Conservation (phyloP, 257 asterid species). For the Solanum sejunctum region DNA sequence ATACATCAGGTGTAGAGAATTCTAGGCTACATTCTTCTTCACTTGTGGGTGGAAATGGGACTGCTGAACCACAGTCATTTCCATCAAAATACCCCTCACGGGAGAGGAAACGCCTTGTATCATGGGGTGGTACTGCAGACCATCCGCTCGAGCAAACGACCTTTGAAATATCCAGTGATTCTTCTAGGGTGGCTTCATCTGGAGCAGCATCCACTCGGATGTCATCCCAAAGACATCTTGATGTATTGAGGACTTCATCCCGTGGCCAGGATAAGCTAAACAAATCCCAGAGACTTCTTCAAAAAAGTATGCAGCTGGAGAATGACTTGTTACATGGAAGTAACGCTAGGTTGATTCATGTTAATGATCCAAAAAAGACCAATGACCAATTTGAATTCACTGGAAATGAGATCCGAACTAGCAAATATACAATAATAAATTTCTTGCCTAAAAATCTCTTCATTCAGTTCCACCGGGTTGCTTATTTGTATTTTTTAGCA, state of each 20-base stretch:
- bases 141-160: constrained; percentile 25
- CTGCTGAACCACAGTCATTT: constrained; percentile 20
- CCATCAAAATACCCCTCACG: constrained; percentile 28
- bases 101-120: constrained; percentile 51
- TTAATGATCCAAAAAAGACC: constrained; percentile 73
- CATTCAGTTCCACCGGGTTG: constrained; percentile 91
- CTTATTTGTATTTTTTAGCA: constrained; percentile 87
- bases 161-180: constrained; percentile 43
- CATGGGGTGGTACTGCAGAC: constrained; percentile 94
- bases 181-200: constrained; percentile 13
- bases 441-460: constrained; percentile 92
- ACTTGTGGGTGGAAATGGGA: constrained; percentile 5
- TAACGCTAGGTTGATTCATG: constrained; percentile 60
- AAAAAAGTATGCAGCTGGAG: constrained; percentile 76
- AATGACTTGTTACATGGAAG: constrained; percentile 38
- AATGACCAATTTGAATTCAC: constrained; percentile 51
- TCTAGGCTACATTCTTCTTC: constrained; percentile 19
- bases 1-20: constrained; percentile 13
- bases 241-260: constrained; percentile 12
- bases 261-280: constrained; percentile 25
- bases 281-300: constrained; percentile 45
- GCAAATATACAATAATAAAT: constrained; percentile 77
- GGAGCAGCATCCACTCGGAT: neutral
- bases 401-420: constrained; percentile 92
- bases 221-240: constrained; percentile 1